Base-by-base conservation (phyloP, 805 yeast genomes). In the Candida nonsorbophila region DNA sequence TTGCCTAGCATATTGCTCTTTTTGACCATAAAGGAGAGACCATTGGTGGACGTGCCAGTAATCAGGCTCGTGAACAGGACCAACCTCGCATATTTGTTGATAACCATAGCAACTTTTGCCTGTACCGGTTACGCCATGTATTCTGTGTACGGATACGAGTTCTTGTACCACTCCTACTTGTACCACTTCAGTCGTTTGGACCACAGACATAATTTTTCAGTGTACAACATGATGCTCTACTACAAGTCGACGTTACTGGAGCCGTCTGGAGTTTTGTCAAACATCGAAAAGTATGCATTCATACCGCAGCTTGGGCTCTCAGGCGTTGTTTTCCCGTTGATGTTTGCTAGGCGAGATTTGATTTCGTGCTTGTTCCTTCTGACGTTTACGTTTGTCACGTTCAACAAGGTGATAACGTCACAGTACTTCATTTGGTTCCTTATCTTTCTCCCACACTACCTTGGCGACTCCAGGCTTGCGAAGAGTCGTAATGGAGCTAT, bases 391-490 rank as follows among this genome's bases (percentile, higher is more conserved):
- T 65, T 65, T 44, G 71, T 65, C 12, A 47, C 61, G 13, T 61
- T 63, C 41, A 65, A 65, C 42, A 65, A 65, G 37, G 88, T 90
- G 37, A 60, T 87, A 46, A 92, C 98, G 0, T 85, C 96, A 1
- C 98, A 92, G 59, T 92, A 92, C 56, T 92, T 92, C 55, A 75
- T 90, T 38, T 92, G 98, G 98, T 92, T 82, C 47, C 58, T 92
- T 43, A 83, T 87, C 9, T 75, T 88, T 40, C 53, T 90, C 24
- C 97, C 98, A 2, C 74, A 84, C 31, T 79, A 63, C 44, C 50
- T 86, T 6, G 62, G 79, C 2, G 49, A 58, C 6, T 64, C 85
- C 0, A 51, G 45, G 2, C 34, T 58, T 1, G 37, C 51, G 0
- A 36, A 31, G 0, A 30, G 44, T 4, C 50, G 51, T 27, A 48